Evolutionary conservation across 139 green algal species (phyloP).

Genomic region (Coccomyxa sp.): DNA sequence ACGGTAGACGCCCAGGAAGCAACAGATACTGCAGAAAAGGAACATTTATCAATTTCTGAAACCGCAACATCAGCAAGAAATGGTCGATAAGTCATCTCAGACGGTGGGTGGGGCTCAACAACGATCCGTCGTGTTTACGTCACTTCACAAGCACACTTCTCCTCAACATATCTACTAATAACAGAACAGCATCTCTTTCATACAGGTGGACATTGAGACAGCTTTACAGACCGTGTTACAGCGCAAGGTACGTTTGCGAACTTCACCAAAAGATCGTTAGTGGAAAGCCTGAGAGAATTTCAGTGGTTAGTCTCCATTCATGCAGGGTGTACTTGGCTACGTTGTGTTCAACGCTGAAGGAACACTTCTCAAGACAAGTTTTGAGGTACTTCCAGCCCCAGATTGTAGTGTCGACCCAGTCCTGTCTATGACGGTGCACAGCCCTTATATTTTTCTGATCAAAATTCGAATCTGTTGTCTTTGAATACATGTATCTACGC

Average conservation of each 20-base stretch:
- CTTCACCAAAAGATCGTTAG: not conserved
- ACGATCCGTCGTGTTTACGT: no score
- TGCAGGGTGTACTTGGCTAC: constrained; percentile 46
- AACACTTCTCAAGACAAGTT: constrained; percentile 33
- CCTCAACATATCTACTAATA: no score
- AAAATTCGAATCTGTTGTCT: not conserved
- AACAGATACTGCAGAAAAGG: not conserved
- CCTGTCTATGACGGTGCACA: not conserved
- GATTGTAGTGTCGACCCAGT: not conserved
- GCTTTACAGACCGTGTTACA: not conserved
- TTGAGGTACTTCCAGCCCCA: constrained; percentile 26
- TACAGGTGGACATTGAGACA: not conserved
- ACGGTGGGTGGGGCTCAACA: no score
- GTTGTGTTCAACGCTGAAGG: constrained; percentile 48
- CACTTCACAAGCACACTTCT: no score
- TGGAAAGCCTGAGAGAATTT: not conserved
- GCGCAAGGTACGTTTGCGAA: no score
- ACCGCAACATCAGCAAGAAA: no score
- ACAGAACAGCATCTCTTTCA: not conserved
- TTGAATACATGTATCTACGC: constrained; percentile 6
- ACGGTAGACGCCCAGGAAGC: not conserved
- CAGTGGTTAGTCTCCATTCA: not conserved
- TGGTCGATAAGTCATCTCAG: no score
- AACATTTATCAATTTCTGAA: no score
- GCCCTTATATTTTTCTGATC: not conserved